phyloP scores from a whole-genome alignment of 805 yeast genomes.

The Yarrowia divulgata region DNA sequence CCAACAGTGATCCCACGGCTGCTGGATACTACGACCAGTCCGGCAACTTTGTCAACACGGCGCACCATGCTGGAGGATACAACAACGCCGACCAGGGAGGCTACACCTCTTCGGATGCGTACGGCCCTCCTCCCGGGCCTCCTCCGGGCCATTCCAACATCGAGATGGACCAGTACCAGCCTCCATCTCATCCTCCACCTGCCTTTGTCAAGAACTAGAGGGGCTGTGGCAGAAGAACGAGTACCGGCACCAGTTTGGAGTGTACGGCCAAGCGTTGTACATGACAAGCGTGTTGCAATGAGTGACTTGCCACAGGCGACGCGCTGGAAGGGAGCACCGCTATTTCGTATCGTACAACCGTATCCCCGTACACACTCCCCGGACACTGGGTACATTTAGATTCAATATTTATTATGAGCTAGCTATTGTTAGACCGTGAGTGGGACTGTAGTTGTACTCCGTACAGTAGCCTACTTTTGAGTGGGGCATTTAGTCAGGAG shows the following conservation, averaged over 20 bases:
- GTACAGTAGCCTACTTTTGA: too few species aligned
- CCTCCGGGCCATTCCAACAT: conserved; percentile 39
- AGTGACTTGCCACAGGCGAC: too few species aligned
- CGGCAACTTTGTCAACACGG: conserved; percentile 54
- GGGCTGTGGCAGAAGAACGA: too few species aligned
- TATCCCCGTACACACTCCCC: too few species aligned
- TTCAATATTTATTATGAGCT: conserved; percentile 24
- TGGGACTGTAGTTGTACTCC: neutral
- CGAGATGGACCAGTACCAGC: conserved; percentile 40
- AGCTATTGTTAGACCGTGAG: neutral
- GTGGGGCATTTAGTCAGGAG: too few species aligned
- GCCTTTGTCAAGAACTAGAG: conserved; percentile 27
- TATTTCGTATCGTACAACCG: too few species aligned
- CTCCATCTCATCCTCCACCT: conserved; percentile 42
- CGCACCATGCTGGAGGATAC: conserved; percentile 2
- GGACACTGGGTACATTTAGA: conserved; percentile 23
- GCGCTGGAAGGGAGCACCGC: too few species aligned
- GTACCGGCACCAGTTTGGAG: too few species aligned
- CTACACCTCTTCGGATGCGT: conserved; percentile 11
- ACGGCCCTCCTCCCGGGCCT: conserved; percentile 42
- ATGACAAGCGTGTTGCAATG: too few species aligned
- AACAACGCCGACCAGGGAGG: conserved; percentile 3
- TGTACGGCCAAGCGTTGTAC: too few species aligned
- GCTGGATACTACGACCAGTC: conserved; percentile 75
- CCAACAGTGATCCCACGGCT: conserved; percentile 54